Base-by-base conservation (phyloP, 768 basidiomycete species). In the Lactarius quietus region DNA sequence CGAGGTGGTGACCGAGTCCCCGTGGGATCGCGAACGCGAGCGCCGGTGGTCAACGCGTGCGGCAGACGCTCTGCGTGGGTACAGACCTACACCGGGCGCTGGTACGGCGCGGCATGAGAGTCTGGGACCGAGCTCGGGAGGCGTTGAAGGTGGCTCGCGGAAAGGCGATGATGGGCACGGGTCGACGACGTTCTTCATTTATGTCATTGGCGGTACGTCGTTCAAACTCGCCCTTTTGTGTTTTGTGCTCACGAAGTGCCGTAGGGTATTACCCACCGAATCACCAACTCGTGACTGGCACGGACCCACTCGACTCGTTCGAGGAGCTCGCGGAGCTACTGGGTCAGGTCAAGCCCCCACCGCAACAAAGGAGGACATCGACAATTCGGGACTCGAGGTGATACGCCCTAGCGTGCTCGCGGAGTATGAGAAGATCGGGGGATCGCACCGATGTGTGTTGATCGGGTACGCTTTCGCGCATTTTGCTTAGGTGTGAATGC, bases 211-310 rank as follows among this genome's bases (percentile, higher is more conserved):
- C 31, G 31, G 53, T 35, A 33, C 12, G 53, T 2, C 3, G 33
- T 18, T 12, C 33, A 7, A 18, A 55, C 53, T 4, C 53, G 2
- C 18, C 3, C 3, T 3, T 55, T 3, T 29, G 18, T 29, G 18
- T 29, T 5, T 18, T 31, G 54, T 20, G 6, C 20, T 8, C 17
- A 6, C 31, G 6, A 9, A n/a, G 54, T 17, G 6, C 41, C 6
- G 20, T 66, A 89, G 93, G 94, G 20, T 92, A 93, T 71, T 96
- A 95, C 73, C 92, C 93, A 1, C 88, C 89, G 17, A 86, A 92
- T 70, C 93, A 95, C 74, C 90, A 86, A 57, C 87, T 97, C 66
- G 85, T 95, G 52, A 89, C 87, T 26, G 90, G 89, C 29, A 80
- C 82, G 3, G 84, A 86, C 68, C 84, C 82, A 31, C 76, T 90